Evolutionary conservation across 129 eudicot species (phyloP).

Genomic region (Flaveria brownii): DNA sequence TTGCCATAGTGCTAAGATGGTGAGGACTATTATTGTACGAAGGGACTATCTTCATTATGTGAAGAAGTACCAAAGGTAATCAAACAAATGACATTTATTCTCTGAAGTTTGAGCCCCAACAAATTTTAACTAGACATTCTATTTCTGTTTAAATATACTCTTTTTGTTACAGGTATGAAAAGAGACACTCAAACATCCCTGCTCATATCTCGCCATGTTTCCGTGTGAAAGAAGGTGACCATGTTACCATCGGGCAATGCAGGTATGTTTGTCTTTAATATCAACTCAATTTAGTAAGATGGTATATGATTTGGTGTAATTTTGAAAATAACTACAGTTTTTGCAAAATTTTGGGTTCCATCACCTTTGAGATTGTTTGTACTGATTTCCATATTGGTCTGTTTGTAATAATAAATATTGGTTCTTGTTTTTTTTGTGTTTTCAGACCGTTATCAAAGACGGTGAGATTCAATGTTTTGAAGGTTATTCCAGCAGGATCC

Average conservation of each 20-base stretch:
- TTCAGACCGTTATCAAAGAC: constrained; percentile 43
- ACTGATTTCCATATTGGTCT: not conserved
- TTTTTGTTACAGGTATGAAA: constrained; percentile 37
- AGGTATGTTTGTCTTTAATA: constrained; percentile 33
- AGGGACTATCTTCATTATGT: constrained; percentile 53
- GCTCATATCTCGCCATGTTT: constrained; percentile 61
- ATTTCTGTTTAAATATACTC: not conserved
- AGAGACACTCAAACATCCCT: constrained; percentile 57
- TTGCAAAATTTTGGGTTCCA: too few species aligned
- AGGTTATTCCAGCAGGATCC: constrained; percentile 48
- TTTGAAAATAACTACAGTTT: not conserved
- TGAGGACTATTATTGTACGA: constrained; percentile 58
- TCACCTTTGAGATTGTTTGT: not conserved
- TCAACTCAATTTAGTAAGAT: not conserved
- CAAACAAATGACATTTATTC: not conserved
- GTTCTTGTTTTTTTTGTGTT: not conserved
- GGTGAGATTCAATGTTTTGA: constrained; percentile 47
- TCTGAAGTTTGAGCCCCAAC: too few species aligned
- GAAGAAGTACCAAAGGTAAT: constrained; percentile 58
- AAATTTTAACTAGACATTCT: too few species aligned
- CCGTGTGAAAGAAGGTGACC: constrained; percentile 66
- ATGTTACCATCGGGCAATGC: constrained; percentile 56
- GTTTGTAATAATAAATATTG: not conserved
- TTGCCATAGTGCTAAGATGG: constrained; percentile 66
- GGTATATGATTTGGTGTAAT: not conserved